These are phyloP conservation scores for Solanum sitiens DNA, from an alignment of 257 asterid species.

Conservation along the genomic window DNA sequence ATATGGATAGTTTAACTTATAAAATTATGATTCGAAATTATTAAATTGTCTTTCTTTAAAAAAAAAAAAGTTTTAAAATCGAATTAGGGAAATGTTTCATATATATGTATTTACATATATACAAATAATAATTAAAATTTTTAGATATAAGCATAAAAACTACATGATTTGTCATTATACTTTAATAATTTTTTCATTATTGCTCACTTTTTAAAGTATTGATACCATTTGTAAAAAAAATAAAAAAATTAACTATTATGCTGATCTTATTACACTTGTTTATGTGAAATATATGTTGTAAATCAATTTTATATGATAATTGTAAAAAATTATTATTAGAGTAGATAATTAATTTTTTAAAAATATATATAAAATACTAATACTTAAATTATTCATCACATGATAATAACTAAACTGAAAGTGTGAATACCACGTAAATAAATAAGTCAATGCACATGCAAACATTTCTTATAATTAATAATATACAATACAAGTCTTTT, in stretches of 20 bases:
- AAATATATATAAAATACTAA: not conserved
- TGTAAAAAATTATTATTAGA: not conserved
- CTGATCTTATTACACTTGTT: not conserved
- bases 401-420: not conserved
- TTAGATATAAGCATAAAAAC: not conserved
- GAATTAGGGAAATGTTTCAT: too few species aligned
- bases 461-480: not conserved
- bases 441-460: not conserved
- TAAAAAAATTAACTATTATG: not conserved
- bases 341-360: not conserved
- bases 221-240: not conserved
- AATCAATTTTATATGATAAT: not conserved
- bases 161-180: not conserved
- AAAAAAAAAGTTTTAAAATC: too few species aligned
- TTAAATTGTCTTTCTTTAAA: too few species aligned
- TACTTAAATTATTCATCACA: not conserved
- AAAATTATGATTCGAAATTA: too few species aligned
- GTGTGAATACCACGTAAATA: not conserved
- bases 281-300: not conserved
- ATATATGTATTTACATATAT: too few species aligned
- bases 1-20: too few species aligned
- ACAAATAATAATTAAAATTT: not conserved
- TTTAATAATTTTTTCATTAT: not conserved
- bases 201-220: not conserved
- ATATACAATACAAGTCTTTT: not conserved